Base-by-base conservation (phyloP, 2,329 filamentous ascomycete genomes). In the Triangularia verruculosa region DNA sequence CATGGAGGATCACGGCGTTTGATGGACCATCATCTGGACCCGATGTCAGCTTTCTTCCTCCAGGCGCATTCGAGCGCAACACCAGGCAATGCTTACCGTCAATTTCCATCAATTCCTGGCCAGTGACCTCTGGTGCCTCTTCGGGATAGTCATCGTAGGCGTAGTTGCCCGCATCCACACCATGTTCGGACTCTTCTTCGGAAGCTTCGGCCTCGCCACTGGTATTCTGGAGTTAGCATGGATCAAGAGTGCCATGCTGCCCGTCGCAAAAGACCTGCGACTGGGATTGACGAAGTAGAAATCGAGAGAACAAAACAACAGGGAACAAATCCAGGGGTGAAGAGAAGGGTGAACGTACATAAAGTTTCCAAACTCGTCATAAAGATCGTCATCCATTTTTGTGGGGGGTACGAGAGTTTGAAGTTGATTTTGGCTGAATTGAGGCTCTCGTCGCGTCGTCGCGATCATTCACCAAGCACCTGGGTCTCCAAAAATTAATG, bases 1-100 rank as follows among this genome's bases (percentile, higher is more conserved):
- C 95, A 79, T 99, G 95, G 54, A 99, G 85, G 63, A 99, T 86
- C n/a, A 99, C 93, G 59, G 95, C 94, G 76, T 98, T 99, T 4
- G 93, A 97, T 3, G 94, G 91, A 13, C 91, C 93, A 57, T 93
- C 89, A 76, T 92, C 87, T 85, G 68, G 66, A 58, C 52, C 12
- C 24, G 17, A 6, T 24, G 56, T 69, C 47, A 64, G 66, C 57
- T n/a, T 17, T 47, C 27, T 7, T 65, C 25, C 24, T 4, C 22
- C 25, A n/a, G 25, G 6, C 17, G 43, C 25, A 62, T 61, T 12
- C n/a, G 3, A 51, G 32, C n/a, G 34, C 17, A 28, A 59, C 51
- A 13, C 25, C 24, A 24, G 24, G 6, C 24, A 27, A 56, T 54
- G 70, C 80, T 64, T 77, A 90, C 89, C 90, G 74, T 98, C 94